Percentiles rank a stretch among this genome's conserved stretches.
These are phyloP conservation scores for Penicillium tannophilum DNA, from an alignment of 495 filamentous ascomycete species.

Conservation along the genomic window DNA sequence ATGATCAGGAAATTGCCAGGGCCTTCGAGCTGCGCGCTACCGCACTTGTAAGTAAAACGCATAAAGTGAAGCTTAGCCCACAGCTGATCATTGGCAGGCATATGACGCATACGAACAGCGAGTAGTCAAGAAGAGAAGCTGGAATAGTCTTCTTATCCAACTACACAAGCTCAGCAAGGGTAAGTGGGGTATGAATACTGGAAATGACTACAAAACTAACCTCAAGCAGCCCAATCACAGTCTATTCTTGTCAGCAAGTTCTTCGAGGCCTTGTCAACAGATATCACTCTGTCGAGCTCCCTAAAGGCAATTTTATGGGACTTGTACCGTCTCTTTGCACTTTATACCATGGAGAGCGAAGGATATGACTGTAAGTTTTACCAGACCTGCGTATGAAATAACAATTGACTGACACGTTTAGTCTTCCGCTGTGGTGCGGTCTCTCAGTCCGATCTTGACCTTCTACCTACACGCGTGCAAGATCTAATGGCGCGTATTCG, in stretches of 20 bases:
- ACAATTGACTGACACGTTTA: not conserved
- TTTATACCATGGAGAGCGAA: constrained; percentile 44
- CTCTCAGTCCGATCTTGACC: constrained; percentile 32
- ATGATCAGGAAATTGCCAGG: constrained; percentile 41
- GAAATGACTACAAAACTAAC: not conserved
- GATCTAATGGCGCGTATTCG: constrained; percentile 44
- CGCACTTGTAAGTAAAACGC: constrained; percentile 27
- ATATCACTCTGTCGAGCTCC: constrained; percentile 27
- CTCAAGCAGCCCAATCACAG: constrained; percentile 41
- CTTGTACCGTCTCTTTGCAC: constrained; percentile 47
- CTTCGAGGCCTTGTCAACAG: constrained; percentile 30
- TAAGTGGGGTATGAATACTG: constrained; percentile 4
- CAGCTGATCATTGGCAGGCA: constrained; percentile 22
- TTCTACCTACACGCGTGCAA: constrained; percentile 37
- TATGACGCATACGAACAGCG: constrained; percentile 46
- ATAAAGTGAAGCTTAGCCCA: not conserved
- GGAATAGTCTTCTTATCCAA: constrained; percentile 49
- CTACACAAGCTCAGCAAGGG: constrained; percentile 48
- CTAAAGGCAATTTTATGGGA: constrained; percentile 30
- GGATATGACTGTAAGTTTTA: constrained; percentile 30
- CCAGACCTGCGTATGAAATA: too few species aligned
- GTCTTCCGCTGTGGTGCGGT: constrained; percentile 43
- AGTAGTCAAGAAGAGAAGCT: constrained; percentile 44
- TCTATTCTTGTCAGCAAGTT: constrained; percentile 48
- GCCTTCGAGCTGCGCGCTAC: constrained; percentile 47